These are phyloP conservation scores for Rhodotorula paludigena DNA, from an alignment of 768 basidiomycete species.

Conservation along the genomic window DNA sequence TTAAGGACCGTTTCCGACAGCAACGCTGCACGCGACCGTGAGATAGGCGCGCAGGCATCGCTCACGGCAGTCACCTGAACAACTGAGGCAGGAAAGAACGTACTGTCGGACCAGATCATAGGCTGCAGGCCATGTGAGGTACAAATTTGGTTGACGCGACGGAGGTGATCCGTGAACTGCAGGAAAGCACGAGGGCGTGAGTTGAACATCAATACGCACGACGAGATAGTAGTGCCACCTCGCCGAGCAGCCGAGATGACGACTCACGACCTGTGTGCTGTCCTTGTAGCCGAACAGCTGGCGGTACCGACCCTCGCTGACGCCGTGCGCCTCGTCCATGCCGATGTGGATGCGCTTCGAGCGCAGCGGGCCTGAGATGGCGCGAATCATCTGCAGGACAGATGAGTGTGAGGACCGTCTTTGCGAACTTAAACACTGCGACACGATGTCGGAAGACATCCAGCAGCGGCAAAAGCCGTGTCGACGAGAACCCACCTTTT, in stretches of 20 bases:
- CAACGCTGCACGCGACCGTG: too few relatives aligned
- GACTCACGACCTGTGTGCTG: conserved; percentile 30
- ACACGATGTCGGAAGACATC: too few relatives aligned
- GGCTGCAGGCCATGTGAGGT: conserved; percentile 19
- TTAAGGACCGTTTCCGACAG: too few relatives aligned
- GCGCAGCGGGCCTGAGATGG: conserved; percentile 31
- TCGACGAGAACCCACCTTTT: conserved; percentile 22
- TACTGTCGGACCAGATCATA: conserved; percentile 43
- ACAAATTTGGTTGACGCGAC: conserved; percentile 38
- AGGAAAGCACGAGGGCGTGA: too few relatives aligned
- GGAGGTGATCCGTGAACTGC: conserved; percentile 39
- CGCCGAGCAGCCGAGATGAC: background rate
- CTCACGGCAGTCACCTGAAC: too few relatives aligned
- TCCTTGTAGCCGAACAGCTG: conserved; percentile 39
- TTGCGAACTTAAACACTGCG: too few relatives aligned
- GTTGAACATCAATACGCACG: background rate
- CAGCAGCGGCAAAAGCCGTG: too few relatives aligned
- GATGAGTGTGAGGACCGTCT: too few relatives aligned
- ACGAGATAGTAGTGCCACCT: background rate
- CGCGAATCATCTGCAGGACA: conserved; percentile 41
- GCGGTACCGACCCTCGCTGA: conserved; percentile 37
- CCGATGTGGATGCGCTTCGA: conserved; percentile 39
- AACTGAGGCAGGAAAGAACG: conserved; percentile 5
- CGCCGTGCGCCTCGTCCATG: conserved; percentile 40
- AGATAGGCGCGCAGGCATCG: too few relatives aligned